Base-by-base conservation (phyloP, 2,329 filamentous ascomycete species). In the Fusarium concolor region DNA sequence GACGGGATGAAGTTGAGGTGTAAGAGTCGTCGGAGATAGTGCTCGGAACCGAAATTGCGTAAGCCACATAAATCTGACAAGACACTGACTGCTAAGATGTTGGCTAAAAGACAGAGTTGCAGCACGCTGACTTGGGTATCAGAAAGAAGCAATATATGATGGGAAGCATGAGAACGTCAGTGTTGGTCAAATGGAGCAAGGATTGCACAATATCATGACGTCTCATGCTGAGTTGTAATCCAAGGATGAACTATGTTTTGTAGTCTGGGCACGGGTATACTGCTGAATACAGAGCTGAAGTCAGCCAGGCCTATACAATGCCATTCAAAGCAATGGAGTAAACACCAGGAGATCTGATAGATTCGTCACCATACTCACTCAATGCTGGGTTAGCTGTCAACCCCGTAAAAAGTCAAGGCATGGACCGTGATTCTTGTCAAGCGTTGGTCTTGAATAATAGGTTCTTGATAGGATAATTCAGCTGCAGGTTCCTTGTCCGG, bases 191-290 rank as follows among this genome's bases (percentile, higher is more conserved):
- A 38, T 55, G 20, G 22, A 18, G 20, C 12, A 43, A 33, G n/a
- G 12, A 20, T 15, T 44, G 15, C 12, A 29, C 8, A 33, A 18
- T 38, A 18, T 11, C 33, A 39, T 56, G 20, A 17, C 10, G 14
- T 17, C 31, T 33, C 22, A 24, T 41, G 11, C 15, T 51, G 37
- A 41, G 33, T 28, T 53, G 11, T 41, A 20, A 44, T 45, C 14
- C 38, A 47, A 50, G 56, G 50, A 67, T 70, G 26, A 56, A 44
- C 56, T 15, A 46, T 24, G 64, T 56, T 26, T 55, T 49, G 56
- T 49, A 71, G 62, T 45, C 45, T 43, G 29, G 26, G 46, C 12
- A 44, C 53, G 46, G 35, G 45, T 62, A 33, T 56, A 50, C 44
- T 14, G 10, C 17, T 35, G 12, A 22, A 37, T 43, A 44, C 28